Evolutionary conservation across 1,139 yeast genomes (phyloP), one percentile per base, ranked within the genome.

Genomic region (Meyerozyma guilliermondii): DNA sequence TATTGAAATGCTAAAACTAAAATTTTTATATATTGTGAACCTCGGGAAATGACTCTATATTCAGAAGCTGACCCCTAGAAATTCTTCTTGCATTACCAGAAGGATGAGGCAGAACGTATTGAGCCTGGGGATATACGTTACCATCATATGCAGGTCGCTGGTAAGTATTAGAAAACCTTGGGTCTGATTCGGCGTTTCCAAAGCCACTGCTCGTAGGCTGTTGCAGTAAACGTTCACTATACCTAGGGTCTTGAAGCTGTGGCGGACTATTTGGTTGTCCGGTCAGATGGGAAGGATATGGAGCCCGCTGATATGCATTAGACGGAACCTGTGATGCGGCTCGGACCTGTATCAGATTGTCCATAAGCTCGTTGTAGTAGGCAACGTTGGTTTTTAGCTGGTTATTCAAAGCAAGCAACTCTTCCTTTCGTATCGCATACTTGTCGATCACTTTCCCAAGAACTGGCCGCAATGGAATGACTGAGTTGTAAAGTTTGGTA

Each of bases 391-490:
- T 67, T 43, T 78, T 77, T 47, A 91, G 74, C 51, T 86, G 84
- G 47, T 77, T 77, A 54, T 88, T 83, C 54, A 88, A 66, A n/a
- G 76, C 76, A 50, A 80, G 66, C 44, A 89, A 66, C 51, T 89
- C 96, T 50, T 87, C 86, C 56, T 83, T 83, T 51, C 88, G 74
- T 39, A 75, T 77, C 31, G 87, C 73, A 58, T 87, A 85, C 60
- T 83, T 85, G 46, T 86, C 95, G 48, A 88, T 83, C 52, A 80
- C 65, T 52, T 78, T 78, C 8, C 87, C 87, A 45, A 88, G 71
- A 46, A 80, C 78, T 0, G 94, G 91, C 45, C 94, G 78, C 43
- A 87, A 68, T 1, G 92, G 81, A 22, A 86, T 73, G 1, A 87
- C 75, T 14, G 81, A 75, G 46, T 86, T 84, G 58, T 87, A 88